phyloP scores from a whole-genome alignment of 164 flowering plant species.

The Protea cynaroides region DNA sequence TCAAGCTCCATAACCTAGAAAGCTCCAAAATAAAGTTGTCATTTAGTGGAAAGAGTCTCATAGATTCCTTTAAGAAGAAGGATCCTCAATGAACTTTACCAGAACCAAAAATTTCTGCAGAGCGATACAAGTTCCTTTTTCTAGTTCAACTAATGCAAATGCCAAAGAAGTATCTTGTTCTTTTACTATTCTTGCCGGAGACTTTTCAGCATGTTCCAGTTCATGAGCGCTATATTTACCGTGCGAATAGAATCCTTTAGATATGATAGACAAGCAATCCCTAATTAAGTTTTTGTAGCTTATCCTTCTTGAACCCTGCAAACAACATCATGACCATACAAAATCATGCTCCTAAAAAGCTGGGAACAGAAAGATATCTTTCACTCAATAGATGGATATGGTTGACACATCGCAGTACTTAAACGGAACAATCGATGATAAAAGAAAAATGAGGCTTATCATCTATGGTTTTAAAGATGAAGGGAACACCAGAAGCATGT shows the following conservation, averaged over 20 bases:
- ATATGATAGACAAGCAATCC: slow-evolving; percentile 46
- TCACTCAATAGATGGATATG: neutral
- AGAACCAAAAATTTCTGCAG: slow-evolving; percentile 46
- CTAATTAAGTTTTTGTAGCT: slow-evolving; percentile 54
- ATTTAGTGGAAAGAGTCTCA: neutral
- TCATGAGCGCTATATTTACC: slow-evolving; percentile 10
- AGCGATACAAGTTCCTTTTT: slow-evolving; percentile 33
- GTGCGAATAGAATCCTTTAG: slow-evolving; percentile 21
- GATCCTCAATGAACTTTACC: slow-evolving; percentile 32
- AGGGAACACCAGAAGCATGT: slow-evolving; percentile 60
- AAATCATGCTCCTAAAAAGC: neutral
- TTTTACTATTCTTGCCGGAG: slow-evolving; percentile 13
- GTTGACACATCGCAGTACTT: neutral
- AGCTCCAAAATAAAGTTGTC: neutral
- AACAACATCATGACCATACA: neutral
- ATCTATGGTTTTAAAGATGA: slow-evolving; percentile 3
- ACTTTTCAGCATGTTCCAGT: slow-evolving; percentile 11
- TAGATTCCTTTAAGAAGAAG: neutral
- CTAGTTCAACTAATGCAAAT: slow-evolving; percentile 41
- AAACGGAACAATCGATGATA: slow-evolving; percentile 4
- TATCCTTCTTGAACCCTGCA: slow-evolving; percentile 69
- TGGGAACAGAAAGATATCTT: slow-evolving; percentile 1
- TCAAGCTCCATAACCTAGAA: slow-evolving; percentile 82
- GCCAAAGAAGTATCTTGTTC: slow-evolving; percentile 26
- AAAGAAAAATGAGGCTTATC: neutral